These are phyloP conservation scores for Schwanniomyces etchellsii DNA, from an alignment of 1,139 yeast genomes.

Conservation along the genomic window DNA sequence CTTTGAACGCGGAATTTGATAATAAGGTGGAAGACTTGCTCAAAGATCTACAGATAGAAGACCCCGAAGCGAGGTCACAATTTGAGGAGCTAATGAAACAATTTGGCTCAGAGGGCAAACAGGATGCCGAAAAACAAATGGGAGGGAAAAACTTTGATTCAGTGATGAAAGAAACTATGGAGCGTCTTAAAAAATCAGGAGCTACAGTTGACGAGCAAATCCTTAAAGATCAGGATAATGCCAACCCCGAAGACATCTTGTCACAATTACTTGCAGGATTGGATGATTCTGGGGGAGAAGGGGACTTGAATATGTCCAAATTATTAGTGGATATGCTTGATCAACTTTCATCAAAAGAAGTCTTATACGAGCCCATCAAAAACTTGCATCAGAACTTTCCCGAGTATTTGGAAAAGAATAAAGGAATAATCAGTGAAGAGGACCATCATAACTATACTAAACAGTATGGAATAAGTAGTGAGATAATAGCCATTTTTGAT, in stretches of 20 bases:
- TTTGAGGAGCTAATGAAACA: constrained; percentile 47
- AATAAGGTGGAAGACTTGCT: constrained; percentile 50
- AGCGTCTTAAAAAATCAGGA: constrained; percentile 68
- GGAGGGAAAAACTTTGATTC: constrained; percentile 54
- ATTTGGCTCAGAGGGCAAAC: constrained; percentile 31
- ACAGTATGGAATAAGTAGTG: constrained; percentile 50
- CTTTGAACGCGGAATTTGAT: constrained; percentile 38
- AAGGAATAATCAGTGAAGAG: constrained; percentile 36
- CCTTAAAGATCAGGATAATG: constrained; percentile 40
- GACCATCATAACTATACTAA: constrained; percentile 47
- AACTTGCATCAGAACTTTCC: constrained; percentile 72
- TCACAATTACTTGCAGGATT: constrained; percentile 48
- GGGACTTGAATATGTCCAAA: constrained; percentile 53
- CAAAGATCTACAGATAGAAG: constrained; percentile 50
- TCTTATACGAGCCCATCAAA: constrained; percentile 82
- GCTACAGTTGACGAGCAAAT: constrained; percentile 59
- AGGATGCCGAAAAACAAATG: constrained; percentile 28
- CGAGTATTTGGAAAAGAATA: constrained; percentile 50
- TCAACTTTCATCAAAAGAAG: constrained; percentile 80
- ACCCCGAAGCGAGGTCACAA: constrained; percentile 56
- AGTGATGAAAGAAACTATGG: constrained; percentile 77
- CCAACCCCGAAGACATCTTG: constrained; percentile 55
- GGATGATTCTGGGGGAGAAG: constrained; percentile 40
- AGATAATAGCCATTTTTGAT: constrained; percentile 56
- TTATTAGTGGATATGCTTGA: constrained; percentile 74